Evolutionary conservation across 257 asterid species (phyloP).

Genomic region (Scutellaria baicalensis): DNA sequence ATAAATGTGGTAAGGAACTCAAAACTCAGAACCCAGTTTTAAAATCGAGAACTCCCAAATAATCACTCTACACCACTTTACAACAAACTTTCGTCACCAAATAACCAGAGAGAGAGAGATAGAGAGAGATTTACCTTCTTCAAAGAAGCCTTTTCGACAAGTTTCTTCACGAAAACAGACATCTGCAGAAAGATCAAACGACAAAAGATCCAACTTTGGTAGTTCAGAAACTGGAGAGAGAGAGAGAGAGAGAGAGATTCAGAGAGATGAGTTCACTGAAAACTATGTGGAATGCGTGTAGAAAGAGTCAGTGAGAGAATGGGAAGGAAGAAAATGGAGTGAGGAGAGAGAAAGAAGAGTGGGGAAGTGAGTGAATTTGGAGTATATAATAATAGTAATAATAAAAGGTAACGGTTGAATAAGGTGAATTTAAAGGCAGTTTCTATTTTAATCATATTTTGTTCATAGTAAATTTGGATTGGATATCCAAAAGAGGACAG

Average conservation of each 20-base stretch:
- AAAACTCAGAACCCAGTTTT: background rate
- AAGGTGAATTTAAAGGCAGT: slow-evolving; percentile 11
- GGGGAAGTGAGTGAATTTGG: background rate
- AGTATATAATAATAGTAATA: too few species aligned
- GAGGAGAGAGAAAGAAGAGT: slow-evolving; percentile 14
- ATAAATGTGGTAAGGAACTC: background rate
- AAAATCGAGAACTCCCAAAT: background rate
- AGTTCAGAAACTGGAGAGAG: background rate
- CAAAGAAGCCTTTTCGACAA: slow-evolving; percentile 83
- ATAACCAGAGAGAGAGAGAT: background rate
- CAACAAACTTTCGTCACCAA: background rate
- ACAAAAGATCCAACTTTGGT: too few species aligned
- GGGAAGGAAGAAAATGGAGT: slow-evolving; percentile 5
- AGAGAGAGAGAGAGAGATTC: too few species aligned
- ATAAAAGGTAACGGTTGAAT: slow-evolving; percentile 33
- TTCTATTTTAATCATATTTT: background rate
- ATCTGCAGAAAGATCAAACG: slow-evolving; percentile 4
- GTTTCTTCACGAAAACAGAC: slow-evolving; percentile 70
- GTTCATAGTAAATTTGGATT: background rate
- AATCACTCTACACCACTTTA: background rate
- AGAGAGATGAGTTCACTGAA: background rate
- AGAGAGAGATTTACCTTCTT: slow-evolving; percentile 66
- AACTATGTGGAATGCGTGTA: background rate
- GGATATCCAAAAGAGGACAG: slow-evolving; percentile 14
- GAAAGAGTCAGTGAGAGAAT: slow-evolving; percentile 11